phyloP scores from a whole-genome alignment of 257 asterid genomes.

The Misopates orontium region DNA sequence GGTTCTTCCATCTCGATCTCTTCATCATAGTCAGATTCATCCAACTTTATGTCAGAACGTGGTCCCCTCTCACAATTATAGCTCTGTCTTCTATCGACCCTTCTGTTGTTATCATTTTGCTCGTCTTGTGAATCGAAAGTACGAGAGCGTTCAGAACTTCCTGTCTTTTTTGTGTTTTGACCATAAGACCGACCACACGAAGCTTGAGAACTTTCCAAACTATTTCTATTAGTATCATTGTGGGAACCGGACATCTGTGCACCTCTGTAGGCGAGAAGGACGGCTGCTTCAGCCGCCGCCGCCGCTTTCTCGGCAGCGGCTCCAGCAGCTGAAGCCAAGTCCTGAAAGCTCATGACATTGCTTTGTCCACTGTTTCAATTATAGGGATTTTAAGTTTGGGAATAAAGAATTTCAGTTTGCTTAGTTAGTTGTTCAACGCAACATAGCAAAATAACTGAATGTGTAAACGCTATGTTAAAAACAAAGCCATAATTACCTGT shows the following conservation, averaged over 20 bases:
- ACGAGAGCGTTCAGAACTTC: slow-evolving; percentile 29
- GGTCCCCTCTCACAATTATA: slow-evolving; percentile 46
- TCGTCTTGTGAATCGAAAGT: slow-evolving; percentile 16
- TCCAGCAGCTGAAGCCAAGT: slow-evolving; percentile 81
- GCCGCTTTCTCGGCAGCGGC: slow-evolving; percentile 87
- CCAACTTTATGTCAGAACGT: slow-evolving; percentile 40
- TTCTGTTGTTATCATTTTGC: slow-evolving; percentile 33
- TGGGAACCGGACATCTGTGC: slow-evolving; percentile 37
- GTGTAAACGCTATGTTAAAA: too few relatives aligned
- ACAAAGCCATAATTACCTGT: slow-evolving; percentile 56
- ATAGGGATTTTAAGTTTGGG: not conserved
- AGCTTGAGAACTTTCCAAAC: slow-evolving; percentile 25
- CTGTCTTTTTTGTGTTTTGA: slow-evolving; percentile 29
- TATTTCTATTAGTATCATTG: slow-evolving; percentile 13
- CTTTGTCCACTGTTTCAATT: slow-evolving; percentile 38
- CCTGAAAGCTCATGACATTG: slow-evolving; percentile 41
- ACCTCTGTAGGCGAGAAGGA: slow-evolving; percentile 51
- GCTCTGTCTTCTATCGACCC: slow-evolving; percentile 59
- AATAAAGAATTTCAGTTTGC: too few relatives aligned
- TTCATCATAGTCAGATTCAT: slow-evolving; percentile 72
- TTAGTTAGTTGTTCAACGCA: not conserved
- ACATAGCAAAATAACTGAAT: not conserved
- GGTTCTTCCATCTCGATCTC: slow-evolving; percentile 73
- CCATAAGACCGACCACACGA: slow-evolving; percentile 27
- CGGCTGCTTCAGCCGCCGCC: slow-evolving; percentile 96